Base-by-base conservation (phyloP, 805 yeast species). In the Kuraishia ogatae region DNA sequence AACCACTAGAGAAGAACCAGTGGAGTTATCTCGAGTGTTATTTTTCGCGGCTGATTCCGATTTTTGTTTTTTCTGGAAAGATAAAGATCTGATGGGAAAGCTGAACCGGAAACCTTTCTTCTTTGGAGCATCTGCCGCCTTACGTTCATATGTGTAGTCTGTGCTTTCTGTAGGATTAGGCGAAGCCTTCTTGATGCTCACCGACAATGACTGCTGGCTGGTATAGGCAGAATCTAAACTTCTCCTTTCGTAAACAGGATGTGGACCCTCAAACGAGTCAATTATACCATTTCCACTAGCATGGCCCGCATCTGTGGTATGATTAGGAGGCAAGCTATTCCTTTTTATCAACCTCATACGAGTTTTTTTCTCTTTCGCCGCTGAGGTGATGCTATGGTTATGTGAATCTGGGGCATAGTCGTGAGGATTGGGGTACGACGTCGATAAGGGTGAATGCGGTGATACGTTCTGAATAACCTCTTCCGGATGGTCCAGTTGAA, bases 401-500 rank as follows among this genome's bases (percentile, higher is more conserved):
- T 11, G 43, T 10, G 43, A 35, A 35, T 10, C 17, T 35, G 7
- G 43, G 17, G 43, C 43, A 3, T 35, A 17, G 17, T 10, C 43
- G 17, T 35, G 43, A 8, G 15, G 43, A 3, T 35, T 35, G 26
- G 59, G 54, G 2, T 19, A n/a, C 22, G 53, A 54, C 29, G 50
- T 48, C n/a, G 52, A 10, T 10, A 53, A 24, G 2, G 54, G 56
- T 2, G 54, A 22, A 49, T 21, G 39, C 13, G 53, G n/a, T 7
- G 17, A 13, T 4, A 43, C 3, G 17, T 7, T 48, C 17, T 11
- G 47, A 11, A 61, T 61, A n/a, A 77, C 80, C 62, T 77, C 81
- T 51, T 71, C 63, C 1, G 81, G 80, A 49, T 70, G 71, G 61
- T 77, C 80, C 58, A 76, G 74, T 53, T 75, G 72, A 15, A 76